Base-by-base conservation (phyloP, 257 asterid species). In the Solanum piurae region DNA sequence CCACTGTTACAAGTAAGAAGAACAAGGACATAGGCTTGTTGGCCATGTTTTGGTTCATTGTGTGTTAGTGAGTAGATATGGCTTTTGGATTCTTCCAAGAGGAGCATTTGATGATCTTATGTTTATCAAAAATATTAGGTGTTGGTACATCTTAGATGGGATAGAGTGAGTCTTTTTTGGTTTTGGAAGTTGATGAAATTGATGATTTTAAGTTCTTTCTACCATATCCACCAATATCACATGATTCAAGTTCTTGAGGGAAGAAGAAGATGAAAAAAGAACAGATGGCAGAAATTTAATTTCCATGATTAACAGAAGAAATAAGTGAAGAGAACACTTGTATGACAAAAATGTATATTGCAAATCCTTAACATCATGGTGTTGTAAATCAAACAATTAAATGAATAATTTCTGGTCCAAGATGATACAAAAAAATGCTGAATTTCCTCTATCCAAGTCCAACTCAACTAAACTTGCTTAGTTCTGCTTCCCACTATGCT, bases 401-500 rank as follows among this genome's bases (percentile, higher is more conserved):
- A 86, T 42, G 66, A 86, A 27, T 69, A 86, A 46, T 86, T 71
- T 71, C 83, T 29, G 12, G 71, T 86, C 83, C 88, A 31, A 86
- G 80, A 38, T 85, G 62, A 64, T 85, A 85, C 25, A 27, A 66
- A 31, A 31, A 85, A 29, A 85, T 68, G 64, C 86, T 29, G 62
- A 23, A 8, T 66, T 25, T 85, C 60, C 36, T 85, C 87, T 85
- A 85, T 71, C 64, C 87, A 38, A 82, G 86, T 68, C 79, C 87
- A 85, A 27, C 87, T 85, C 87, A 85, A 68, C 76, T 66, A 38
- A 66, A 66, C 60, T 66, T 85, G 87, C 87, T 60, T 37, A 66
- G 80, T 46, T 38, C 80, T 40, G 87, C 87, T 38, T 66, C 80
- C 66, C 76, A 85, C 87, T 71, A 66, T 14, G 68, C 80, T 85